These are phyloP conservation scores for Astrothelium macrocarpum DNA, from an alignment of 495 filamentous ascomycete genomes.

Conservation along the genomic window DNA sequence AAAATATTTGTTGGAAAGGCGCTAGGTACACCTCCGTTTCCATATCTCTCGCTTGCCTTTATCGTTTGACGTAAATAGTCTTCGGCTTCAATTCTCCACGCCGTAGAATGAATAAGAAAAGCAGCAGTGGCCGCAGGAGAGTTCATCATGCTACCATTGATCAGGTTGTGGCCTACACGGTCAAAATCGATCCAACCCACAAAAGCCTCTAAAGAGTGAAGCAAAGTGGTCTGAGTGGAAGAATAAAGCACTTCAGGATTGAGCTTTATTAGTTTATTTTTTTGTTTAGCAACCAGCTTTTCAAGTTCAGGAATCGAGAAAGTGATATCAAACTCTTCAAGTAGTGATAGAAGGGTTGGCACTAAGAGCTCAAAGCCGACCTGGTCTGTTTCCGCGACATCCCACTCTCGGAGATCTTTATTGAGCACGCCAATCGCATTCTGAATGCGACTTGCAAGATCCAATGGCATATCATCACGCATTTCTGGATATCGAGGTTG, in stretches of 20 bases:
- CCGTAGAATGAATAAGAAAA: slow-evolving; percentile 29
- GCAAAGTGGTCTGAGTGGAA: slow-evolving; percentile 16
- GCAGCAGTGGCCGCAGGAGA: slow-evolving; percentile 38
- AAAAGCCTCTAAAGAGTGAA: slow-evolving; percentile 38
- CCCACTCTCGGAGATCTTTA: background rate
- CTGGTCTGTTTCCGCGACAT: background rate
- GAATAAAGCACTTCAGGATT: slow-evolving; percentile 22
- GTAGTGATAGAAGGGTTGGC: background rate
- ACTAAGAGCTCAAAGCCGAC: background rate
- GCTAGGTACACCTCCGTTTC: slow-evolving; percentile 21
- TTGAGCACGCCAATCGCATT: background rate
- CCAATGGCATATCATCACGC: background rate
- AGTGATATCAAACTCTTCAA: background rate
- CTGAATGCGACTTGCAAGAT: background rate
- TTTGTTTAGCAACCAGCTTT: background rate
- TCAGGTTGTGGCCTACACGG: slow-evolving; percentile 30
- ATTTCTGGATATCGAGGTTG: background rate
- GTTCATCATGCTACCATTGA: slow-evolving; percentile 33
- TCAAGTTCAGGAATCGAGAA: background rate
- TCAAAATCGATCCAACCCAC: slow-evolving; percentile 34
- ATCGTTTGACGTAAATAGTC: slow-evolving; percentile 21
- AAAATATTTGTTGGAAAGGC: slow-evolving; percentile 33
- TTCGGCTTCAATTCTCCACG: slow-evolving; percentile 34
- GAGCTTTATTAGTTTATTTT: slow-evolving; percentile 17
- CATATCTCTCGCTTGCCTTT: background rate